These are phyloP conservation scores for Vickermania spadyakhi DNA, from an alignment of 208 protist genomes.

Conservation along the genomic window DNA sequence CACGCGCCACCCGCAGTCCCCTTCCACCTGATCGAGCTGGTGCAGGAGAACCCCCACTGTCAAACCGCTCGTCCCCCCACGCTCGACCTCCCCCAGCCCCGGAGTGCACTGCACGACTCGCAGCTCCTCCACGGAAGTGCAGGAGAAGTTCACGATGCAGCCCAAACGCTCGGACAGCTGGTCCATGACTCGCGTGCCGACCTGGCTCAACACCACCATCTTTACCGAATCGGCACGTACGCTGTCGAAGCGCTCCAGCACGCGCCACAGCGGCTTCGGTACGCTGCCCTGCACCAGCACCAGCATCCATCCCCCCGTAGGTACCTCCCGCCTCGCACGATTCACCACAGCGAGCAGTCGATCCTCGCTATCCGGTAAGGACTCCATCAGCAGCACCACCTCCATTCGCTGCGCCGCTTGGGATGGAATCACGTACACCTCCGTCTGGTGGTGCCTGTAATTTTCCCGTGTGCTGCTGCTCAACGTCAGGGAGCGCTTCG, in stretches of 20 bases:
- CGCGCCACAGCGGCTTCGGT: background rate
- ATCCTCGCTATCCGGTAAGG: slow-evolving; percentile 9
- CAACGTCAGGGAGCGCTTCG: background rate
- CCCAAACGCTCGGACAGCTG: background rate
- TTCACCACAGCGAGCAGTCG: background rate
- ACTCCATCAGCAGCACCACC: slow-evolving; percentile 13
- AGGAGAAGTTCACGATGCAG: background rate
- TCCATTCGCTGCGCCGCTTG: slow-evolving; percentile 1
- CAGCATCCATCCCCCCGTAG: background rate
- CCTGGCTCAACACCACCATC: background rate
- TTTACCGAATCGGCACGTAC: background rate
- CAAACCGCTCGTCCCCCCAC: background rate
- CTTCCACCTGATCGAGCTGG: background rate
- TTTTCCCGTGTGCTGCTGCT: background rate
- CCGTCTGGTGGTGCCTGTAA: background rate
- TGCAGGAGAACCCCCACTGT: background rate
- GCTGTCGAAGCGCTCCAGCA: background rate
- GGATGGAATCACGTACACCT: background rate
- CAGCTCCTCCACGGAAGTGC: background rate
- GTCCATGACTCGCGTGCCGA: background rate
- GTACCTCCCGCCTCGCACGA: background rate
- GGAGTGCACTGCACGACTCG: background rate
- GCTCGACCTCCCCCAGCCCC: background rate
- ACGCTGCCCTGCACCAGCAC: slow-evolving; percentile 2
- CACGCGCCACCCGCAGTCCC: background rate